Evolutionary conservation across 345 rosid genomes (phyloP), one percentile per base, ranked within the genome.

Genomic region (Eucalyptus curtisii): DNA sequence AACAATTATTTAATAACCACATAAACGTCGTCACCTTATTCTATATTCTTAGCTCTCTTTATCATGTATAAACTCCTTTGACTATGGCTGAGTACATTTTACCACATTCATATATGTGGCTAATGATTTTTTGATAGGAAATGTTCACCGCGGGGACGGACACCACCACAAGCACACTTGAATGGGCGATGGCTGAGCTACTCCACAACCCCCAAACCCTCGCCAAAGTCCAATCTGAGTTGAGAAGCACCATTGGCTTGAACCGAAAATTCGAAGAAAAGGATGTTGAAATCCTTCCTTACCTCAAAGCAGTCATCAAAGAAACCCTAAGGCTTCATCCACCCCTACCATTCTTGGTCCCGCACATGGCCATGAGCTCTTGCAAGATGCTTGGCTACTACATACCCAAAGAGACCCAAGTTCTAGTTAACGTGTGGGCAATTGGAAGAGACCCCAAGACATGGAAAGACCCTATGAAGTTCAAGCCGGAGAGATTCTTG

Each of bases 151-250:
- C 99, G 3, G 99, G 98, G 53, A 97, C 97, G 7, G 99, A 97
- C 89, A 97, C 99, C 47, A 95, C 99, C 50, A 92, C 98, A 10
- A 95, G 97, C 93, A 96, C 98, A 4, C 90, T 97, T 82, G 98
- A 96, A 89, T 97, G 99, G 99, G 97, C 99, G 66, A 92, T 97
- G 95, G 93, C 98, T 1, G 99, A 96, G 88, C 98, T 97, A 27
- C 90, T 96, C 25, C 94, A 86, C 86, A 93, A 95, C 71, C 97
- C 96, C 86, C 86, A 53, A 55, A 53, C 57, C 7, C 89, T 96
- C 24, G 33, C 85, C 45, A 94, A 91, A 89, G 93, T 92, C 86
- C 99, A 96, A 88, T 87, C 90, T 4, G 97, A 96, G 90, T 88
- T 97, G 10, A 91, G 96, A 89, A 92, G 40, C 66, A 87, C 66